Percentiles rank a stretch among this genome's conserved stretches.
These are phyloP conservation scores for Carex cristatella DNA, from an alignment of 176 grass and related monocot genomes.

Conservation along the genomic window DNA sequence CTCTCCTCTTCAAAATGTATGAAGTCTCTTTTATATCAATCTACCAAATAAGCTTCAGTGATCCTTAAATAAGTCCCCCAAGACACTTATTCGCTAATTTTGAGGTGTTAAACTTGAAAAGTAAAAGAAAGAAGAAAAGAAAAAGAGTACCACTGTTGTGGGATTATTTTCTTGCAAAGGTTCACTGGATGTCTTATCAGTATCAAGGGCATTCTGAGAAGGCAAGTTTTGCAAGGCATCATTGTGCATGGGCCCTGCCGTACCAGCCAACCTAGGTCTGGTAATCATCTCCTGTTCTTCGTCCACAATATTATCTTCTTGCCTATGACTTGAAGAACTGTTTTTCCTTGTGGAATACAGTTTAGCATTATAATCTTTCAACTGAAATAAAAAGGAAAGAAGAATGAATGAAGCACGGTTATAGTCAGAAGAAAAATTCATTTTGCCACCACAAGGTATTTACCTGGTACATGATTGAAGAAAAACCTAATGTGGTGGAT, in stretches of 20 bases:
- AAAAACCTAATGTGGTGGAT: not conserved
- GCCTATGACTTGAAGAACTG: not conserved
- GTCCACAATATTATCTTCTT: not conserved
- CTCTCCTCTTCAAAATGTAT: conserved; percentile 3
- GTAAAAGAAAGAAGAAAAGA: not conserved
- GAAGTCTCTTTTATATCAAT: not conserved
- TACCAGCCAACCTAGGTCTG: not conserved
- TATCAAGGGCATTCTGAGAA: not conserved
- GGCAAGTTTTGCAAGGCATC: not conserved
- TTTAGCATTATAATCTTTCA: not conserved
- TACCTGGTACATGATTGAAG: not conserved
- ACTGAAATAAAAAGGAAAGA: conserved; percentile 10
- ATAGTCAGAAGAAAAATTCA: not conserved
- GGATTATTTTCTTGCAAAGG: not conserved
- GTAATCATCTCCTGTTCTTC: not conserved
- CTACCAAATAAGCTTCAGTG: not conserved
- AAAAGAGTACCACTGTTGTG: not conserved
- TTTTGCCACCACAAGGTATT: not conserved
- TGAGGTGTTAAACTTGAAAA: not conserved
- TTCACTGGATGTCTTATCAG: not conserved
- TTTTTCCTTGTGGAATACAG: not conserved
- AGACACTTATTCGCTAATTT: not conserved
- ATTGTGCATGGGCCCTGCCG: not conserved
- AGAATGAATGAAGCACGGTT: not conserved
- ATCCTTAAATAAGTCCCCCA: no score